Base-by-base conservation (phyloP, 1,139 yeast genomes). In the Geotrichum fermentans region DNA sequence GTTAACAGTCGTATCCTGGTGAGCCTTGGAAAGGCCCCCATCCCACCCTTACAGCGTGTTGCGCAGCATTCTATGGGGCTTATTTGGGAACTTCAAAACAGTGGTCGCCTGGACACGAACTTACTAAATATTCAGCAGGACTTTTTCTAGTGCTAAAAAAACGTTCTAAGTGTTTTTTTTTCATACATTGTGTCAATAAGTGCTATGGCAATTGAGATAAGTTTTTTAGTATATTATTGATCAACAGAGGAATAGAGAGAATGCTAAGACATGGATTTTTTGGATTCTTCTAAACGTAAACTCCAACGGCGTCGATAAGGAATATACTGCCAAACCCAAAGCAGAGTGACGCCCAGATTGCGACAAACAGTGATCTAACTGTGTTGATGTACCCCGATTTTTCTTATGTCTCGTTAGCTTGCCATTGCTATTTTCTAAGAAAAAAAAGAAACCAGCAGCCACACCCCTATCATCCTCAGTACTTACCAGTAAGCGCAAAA, bases 1-100 rank as follows among this genome's bases (percentile, higher is more conserved):
- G 59, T 77, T 40, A 73, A 74, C 51, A 61, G 71, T 16, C 70
- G 71, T 40, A 72, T 77, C 24, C 62, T 75, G 49, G 65, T 61
- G n/a, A 58, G 61, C 2, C 94, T 61, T 45, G 73, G 74, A 7
- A 62, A 66, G 51, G 64, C 69, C 1, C 63, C 68, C 2, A 59
- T 59, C 2, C 68, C 75, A 2, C 63, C 69, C 7, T 57, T 73
- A 38, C 72, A 72, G 52, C 60, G 61, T 45, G 55, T 73, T 8
- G 61, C 71, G 8, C 65, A 61, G 46, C 70, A 69, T 52, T 64
- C 72, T 7, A 60, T 63, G 32, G 64, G 57, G 34, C 49, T 66
- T 51, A 57, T 70, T 42, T 58, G 68, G 55, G 62, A 63, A 51
- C 56, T 71, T 51, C 58, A 61, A 13, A 64, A 65, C 37, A 62